Evolutionary conservation across 139 green algal genomes (phyloP).

Genomic region (Yamagishiella unicocca): DNA sequence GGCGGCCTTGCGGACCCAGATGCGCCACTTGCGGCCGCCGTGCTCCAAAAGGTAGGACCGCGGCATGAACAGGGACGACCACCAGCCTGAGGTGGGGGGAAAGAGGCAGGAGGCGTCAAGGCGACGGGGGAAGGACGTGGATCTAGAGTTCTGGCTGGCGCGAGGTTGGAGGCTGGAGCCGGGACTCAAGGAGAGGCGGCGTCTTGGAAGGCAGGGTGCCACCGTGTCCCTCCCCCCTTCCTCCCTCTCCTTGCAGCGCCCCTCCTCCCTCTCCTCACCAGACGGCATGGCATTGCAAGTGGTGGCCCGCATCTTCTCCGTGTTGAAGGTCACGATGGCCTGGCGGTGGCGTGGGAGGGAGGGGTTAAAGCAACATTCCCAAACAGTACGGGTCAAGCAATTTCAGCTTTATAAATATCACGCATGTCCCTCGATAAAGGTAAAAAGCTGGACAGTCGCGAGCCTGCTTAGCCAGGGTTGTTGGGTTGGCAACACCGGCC

Average conservation of each 20-base stretch:
- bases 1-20: constrained; percentile 52
- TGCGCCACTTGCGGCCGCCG: not conserved
- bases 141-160: too few relatives aligned
- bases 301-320: constrained; percentile 10
- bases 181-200: too few relatives aligned
- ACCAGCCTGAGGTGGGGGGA: constrained; percentile 17
- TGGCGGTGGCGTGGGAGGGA: not conserved
- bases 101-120: not conserved
- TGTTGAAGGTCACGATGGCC: constrained; percentile 72
- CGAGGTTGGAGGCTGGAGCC: too few relatives aligned
- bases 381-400: too few relatives aligned
- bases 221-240: too few relatives aligned
- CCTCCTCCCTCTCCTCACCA: not conserved
- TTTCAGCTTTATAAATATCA: too few relatives aligned
- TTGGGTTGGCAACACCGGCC: too few relatives aligned
- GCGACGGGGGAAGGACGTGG: not conserved
- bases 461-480: too few relatives aligned
- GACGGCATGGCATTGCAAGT: not conserved
- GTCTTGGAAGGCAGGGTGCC: too few relatives aligned
- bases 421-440: too few relatives aligned
- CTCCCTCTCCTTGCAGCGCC: not conserved
- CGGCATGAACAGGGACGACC: not conserved
- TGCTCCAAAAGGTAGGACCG: not conserved
- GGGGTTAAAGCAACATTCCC: not conserved
- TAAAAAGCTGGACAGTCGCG: too few relatives aligned